Base-by-base conservation (phyloP, 2,329 filamentous ascomycete species). In the Botryotinia convoluta region DNA sequence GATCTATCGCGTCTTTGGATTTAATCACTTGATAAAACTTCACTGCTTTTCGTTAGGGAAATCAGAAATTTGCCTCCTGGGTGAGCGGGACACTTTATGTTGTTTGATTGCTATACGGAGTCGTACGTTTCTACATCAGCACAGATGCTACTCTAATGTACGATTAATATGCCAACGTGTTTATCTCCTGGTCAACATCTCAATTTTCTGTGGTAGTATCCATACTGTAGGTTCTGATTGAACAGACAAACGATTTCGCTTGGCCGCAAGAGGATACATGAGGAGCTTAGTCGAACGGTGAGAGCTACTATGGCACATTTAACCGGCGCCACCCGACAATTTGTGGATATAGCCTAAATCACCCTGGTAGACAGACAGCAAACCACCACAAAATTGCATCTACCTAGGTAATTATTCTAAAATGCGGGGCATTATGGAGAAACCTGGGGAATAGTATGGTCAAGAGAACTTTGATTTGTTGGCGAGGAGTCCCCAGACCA, bases 401-500 rank as follows among this genome's bases (percentile, higher is more conserved):
- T 67, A 48, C 45, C 45, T 26, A 48, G 45, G 20, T 26, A 37
- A n/a, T 1, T 37, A 4, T 61, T 26, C 29, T 7, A 45, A 54
- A 42, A 8, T 71, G 69, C 61, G 70, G 70, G 45, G 70, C n/a
- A 22, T 16, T 8, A 48, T 69, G 61, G 51, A 42, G 39, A 69
- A 72, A 72, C 51, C 71, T 72, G 71, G 71, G 71, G 71, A 69
- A 68, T 42, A 51, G 44, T 18, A 62, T 26, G 39, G 22, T 61
- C 37, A 45, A 51, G 6, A 20, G n/a, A 22, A 10, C 8, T 68
- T 60, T 45, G 18, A 51, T 32, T 54, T 68, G 45, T 39, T 54
- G 45, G 22, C 32, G 48, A 57, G 65, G 48, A 68, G 65, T 68
- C 48, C 45, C 35, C 48, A 68, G 51, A 59, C 63, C 22, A 45